Evolutionary conservation across 768 basidiomycete species (phyloP).

Genomic region (Mycena metata): DNA sequence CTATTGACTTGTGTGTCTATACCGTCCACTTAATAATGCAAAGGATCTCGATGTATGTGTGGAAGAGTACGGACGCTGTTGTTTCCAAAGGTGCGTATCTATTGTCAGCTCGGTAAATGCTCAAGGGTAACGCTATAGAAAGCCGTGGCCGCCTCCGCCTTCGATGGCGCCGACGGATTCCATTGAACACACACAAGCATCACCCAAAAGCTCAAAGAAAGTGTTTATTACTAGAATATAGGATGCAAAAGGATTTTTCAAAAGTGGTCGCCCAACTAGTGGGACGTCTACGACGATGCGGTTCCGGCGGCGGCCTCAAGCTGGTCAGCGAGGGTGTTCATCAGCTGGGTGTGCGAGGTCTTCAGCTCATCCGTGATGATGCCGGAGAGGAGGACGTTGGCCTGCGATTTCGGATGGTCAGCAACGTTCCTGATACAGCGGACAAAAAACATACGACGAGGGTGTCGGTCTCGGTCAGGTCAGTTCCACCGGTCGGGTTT

Average conservation of each 20-base stretch:
- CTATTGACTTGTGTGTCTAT: slow-evolving; percentile 34
- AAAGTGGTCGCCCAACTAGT: too few relatives aligned
- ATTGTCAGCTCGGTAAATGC: too few relatives aligned
- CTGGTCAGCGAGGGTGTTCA: slow-evolving; percentile 33
- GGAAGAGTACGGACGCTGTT: too few relatives aligned
- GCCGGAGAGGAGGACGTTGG: slow-evolving; percentile 32
- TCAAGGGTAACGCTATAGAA: too few relatives aligned
- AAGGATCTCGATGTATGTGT: slow-evolving; percentile 23
- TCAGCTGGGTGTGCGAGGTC: slow-evolving; percentile 35
- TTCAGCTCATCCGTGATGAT: slow-evolving; percentile 27
- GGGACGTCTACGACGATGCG: background rate
- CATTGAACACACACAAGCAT: too few relatives aligned
- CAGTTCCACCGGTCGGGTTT: slow-evolving; percentile 29
- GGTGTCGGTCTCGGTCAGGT: slow-evolving; percentile 39
- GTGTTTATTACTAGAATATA: slow-evolving; percentile 11
- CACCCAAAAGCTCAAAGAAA: background rate
- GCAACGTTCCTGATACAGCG: background rate
- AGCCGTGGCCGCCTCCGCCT: too few relatives aligned
- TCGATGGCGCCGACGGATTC: too few relatives aligned
- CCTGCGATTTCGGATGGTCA: slow-evolving; percentile 17
- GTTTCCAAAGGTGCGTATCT: too few relatives aligned
- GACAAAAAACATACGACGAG: slow-evolving; percentile 22
- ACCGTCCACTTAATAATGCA: slow-evolving; percentile 33
- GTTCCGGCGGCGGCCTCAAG: slow-evolving; percentile 30
- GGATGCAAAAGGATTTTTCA: background rate